Evolutionary conservation across 176 grass and related monocot species (phyloP).

Genomic region (Pontederia crassipes): DNA sequence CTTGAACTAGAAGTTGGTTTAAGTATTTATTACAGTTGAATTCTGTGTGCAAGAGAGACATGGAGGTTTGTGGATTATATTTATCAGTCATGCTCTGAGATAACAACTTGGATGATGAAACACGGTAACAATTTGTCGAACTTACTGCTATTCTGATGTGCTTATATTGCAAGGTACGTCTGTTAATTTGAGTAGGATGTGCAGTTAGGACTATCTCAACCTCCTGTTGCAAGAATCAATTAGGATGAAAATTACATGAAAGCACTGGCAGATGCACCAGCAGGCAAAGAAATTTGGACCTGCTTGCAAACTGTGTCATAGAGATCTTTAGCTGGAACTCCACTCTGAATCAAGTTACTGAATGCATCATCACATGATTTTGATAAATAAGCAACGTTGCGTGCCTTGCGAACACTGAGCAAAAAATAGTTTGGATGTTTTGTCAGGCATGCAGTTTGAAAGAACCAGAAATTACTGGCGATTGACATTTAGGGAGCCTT

Average conservation of each 20-base stretch:
- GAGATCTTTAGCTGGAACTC: conserved; percentile 48
- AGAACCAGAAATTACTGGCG: not conserved
- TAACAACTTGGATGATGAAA: conserved; percentile 6
- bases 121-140: not conserved
- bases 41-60: too few relatives aligned
- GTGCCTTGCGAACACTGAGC: conserved; percentile 54
- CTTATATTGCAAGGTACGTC: conserved; percentile 82
- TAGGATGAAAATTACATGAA: not conserved
- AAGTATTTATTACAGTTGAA: too few relatives aligned
- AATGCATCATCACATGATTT: conserved; percentile 91
- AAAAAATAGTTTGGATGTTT: not conserved
- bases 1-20: too few relatives aligned
- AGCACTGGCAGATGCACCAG: not conserved
- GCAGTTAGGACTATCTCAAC: conserved; percentile 97
- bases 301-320: conserved; percentile 84
- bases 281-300: conserved; percentile 21
- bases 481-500: not conserved
- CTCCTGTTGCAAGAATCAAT: conserved; percentile 27
- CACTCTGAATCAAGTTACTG: conserved; percentile 73
- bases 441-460: not conserved
- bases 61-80: too few relatives aligned
- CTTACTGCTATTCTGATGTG: conserved; percentile 84
- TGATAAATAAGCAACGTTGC: conserved; percentile 30
- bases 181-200: conserved; percentile 94
- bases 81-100: not conserved